phyloP scores from a whole-genome alignment of 2,329 filamentous ascomycete species.

The Epichloe gansuensis region DNA sequence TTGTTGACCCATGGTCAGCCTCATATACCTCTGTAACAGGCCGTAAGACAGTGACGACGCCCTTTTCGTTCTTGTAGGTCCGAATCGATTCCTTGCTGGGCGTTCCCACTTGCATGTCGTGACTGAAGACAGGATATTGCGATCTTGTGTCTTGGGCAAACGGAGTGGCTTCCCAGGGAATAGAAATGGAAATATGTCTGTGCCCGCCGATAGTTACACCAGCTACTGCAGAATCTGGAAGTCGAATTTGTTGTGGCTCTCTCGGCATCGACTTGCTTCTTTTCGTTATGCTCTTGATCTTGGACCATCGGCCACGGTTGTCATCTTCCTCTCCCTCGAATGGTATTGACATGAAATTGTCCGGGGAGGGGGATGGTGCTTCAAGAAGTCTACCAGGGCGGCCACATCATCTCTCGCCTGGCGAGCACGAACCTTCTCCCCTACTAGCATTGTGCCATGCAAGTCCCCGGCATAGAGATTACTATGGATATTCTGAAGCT shows the following conservation, averaged over 20 bases:
- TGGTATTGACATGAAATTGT: constrained; percentile 37
- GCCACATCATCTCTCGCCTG: constrained; percentile 17
- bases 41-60: constrained; percentile 24
- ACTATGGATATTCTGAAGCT: neutral
- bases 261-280: constrained; percentile 24
- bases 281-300: constrained; percentile 28
- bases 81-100: constrained; percentile 12
- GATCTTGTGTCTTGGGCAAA: constrained; percentile 21
- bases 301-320: constrained; percentile 27
- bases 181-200: constrained; percentile 49
- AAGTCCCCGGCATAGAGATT: constrained; percentile 3
- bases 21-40: constrained; percentile 17
- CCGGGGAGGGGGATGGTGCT: constrained; percentile 35
- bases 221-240: constrained; percentile 45
- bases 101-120: constrained; percentile 6
- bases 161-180: constrained; percentile 39
- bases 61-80: constrained; percentile 22
- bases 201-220: constrained; percentile 40
- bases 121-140: constrained; percentile 22
- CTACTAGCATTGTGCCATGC: constrained; percentile 1
- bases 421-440: constrained; percentile 8
- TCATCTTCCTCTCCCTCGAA: constrained; percentile 18
- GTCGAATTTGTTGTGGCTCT: constrained; percentile 20
- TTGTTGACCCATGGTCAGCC: neutral
- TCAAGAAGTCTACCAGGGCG: constrained; percentile 36